Evolutionary conservation across 257 asterid species (phyloP).

Genomic region (Solanum medicagineum): DNA sequence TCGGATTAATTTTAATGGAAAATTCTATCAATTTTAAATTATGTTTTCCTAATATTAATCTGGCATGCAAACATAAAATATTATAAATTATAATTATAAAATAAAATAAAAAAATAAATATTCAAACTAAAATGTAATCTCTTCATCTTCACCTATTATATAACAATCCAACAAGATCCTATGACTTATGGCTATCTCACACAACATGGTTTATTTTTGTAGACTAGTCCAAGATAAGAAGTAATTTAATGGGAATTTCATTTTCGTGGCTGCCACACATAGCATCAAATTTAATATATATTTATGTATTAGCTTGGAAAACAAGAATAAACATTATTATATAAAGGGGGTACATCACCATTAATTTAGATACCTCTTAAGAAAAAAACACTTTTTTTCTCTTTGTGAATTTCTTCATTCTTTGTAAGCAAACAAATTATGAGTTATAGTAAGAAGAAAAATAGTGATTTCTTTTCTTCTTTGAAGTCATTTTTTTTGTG

Average conservation of each 20-base stretch:
- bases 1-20: too few species aligned
- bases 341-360: background rate
- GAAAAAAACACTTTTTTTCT: background rate
- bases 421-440: background rate
- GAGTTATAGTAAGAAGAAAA: background rate
- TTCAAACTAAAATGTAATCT: background rate
- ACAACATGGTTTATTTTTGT: too few species aligned
- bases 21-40: background rate
- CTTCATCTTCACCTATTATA: background rate
- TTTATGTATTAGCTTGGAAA: background rate
- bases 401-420: background rate
- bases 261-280: background rate
- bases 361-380: background rate
- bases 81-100: too few species aligned
- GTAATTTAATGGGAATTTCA: background rate
- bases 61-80: background rate
- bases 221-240: background rate
- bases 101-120: too few species aligned
- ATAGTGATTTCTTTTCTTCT: background rate
- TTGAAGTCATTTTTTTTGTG: background rate
- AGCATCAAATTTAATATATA: background rate
- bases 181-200: too few species aligned
- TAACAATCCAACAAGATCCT: too few species aligned
- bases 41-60: background rate
- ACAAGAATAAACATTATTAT: background rate